phyloP scores from a whole-genome alignment of 2,329 filamentous ascomycete genomes.

The Fusarium duplospermum region DNA sequence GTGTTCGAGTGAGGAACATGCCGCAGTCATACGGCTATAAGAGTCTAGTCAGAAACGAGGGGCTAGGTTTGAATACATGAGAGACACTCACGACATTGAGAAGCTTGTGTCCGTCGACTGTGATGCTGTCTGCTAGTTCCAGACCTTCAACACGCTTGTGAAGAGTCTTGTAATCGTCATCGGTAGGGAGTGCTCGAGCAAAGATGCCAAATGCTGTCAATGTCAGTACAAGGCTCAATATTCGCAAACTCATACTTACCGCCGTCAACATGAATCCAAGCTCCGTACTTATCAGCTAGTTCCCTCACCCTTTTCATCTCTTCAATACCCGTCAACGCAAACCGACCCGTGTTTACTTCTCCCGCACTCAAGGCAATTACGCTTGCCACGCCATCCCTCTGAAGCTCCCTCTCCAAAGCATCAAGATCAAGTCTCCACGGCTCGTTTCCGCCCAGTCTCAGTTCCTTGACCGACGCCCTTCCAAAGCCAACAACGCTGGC shows the following conservation, averaged over 20 bases:
- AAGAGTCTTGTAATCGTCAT: conserved; percentile 65
- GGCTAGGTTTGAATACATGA: neutral
- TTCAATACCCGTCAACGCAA: conserved; percentile 68
- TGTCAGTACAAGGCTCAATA: neutral
- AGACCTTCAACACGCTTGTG: conserved; percentile 70
- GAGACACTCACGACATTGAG: conserved; percentile 78
- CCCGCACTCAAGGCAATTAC: conserved; percentile 86
- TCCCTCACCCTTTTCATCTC: conserved; percentile 73
- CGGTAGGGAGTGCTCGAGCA: conserved; percentile 71
- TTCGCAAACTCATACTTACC: conserved; percentile 55
- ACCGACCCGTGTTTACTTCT: conserved; percentile 91
- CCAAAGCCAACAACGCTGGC: conserved; percentile 86
- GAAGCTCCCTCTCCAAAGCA: conserved; percentile 70
- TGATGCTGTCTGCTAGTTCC: conserved; percentile 87
- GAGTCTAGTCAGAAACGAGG: conserved; percentile 9
- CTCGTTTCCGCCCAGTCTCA: conserved; percentile 63
- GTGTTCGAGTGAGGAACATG: conserved; percentile 82
- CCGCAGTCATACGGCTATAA: conserved; percentile 86
- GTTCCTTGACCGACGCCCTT: conserved; percentile 71
- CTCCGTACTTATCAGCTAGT: conserved; percentile 77
- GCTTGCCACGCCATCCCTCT: conserved; percentile 65
- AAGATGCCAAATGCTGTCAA: conserved; percentile 83
- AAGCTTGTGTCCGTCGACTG: conserved; percentile 90
- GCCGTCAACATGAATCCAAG: conserved; percentile 92
- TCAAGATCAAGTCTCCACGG: conserved; percentile 78